Conservation (phyloP, 129 eudicot genomes). For the Lactuca sativa region DNA sequence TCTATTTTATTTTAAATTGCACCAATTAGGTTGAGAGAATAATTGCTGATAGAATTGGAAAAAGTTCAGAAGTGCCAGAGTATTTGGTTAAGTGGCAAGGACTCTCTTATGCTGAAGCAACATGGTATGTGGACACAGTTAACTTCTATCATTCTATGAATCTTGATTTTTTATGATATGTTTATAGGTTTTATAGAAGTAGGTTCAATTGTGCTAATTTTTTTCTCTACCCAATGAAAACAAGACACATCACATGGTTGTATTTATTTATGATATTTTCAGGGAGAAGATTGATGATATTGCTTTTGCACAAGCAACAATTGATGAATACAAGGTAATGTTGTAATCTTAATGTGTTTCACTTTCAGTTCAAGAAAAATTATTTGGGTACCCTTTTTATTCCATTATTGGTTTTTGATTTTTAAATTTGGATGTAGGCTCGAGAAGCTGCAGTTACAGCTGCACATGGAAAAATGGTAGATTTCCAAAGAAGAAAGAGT, state of each 20-base stretch:
- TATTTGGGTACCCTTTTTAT: constrained; percentile 2
- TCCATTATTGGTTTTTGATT: constrained; percentile 15
- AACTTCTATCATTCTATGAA: neutral
- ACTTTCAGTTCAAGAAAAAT: constrained; percentile 12
- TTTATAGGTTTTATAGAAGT: neutral
- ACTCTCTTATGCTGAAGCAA: constrained; percentile 97
- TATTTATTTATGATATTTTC: constrained; percentile 16
- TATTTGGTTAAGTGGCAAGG: constrained; percentile 99
- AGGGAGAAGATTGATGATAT: constrained; percentile 96
- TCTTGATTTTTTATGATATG: constrained; percentile 4
- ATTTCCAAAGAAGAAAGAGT: constrained; percentile 85
- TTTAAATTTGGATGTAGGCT: constrained; percentile 48
- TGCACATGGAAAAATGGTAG: constrained; percentile 85
- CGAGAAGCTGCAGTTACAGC: constrained; percentile 77
- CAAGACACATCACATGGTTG: constrained; percentile 3
- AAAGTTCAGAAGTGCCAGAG: constrained; percentile 68
- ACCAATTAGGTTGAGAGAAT: constrained; percentile 86
- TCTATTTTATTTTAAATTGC: neutral
- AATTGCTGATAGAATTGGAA: constrained; percentile 76
- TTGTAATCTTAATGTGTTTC: constrained; percentile 4
- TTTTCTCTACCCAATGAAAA: constrained; percentile 8
- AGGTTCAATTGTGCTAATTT: neutral
- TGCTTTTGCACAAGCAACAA: constrained; percentile 84
- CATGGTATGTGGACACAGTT: constrained; percentile 57
- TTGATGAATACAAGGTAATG: constrained; percentile 84